Evolutionary conservation across 345 rosid species (phyloP).

Genomic region (Eutrema japonicum): DNA sequence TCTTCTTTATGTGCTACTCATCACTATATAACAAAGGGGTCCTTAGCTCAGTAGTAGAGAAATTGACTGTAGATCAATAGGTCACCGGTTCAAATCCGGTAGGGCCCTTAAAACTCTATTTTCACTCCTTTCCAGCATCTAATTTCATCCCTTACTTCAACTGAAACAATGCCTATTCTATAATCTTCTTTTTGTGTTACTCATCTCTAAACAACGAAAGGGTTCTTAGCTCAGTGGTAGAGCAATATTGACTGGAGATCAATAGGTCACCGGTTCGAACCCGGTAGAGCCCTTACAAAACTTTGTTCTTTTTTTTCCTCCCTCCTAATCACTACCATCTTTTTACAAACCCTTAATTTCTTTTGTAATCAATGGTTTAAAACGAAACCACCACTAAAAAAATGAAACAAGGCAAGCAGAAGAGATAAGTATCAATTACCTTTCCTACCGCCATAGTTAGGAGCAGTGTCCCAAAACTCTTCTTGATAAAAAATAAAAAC

Average conservation of each 20-base stretch:
- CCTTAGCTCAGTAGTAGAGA: constrained; percentile 84
- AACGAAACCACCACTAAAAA: too few relatives aligned
- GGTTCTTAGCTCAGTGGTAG: constrained; percentile 87
- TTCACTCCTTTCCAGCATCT: neutral
- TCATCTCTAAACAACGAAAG: constrained; percentile 1
- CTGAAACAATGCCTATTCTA: neutral
- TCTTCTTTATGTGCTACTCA: neutral
- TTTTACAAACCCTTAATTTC: too few relatives aligned
- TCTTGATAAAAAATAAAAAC: too few relatives aligned
- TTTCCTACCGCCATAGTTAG: too few relatives aligned
- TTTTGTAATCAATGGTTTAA: too few relatives aligned
- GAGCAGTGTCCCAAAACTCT: too few relatives aligned
- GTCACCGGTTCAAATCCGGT: constrained; percentile 56
- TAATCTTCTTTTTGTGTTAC: neutral
- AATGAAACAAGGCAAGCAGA: too few relatives aligned
- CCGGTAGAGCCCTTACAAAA: constrained; percentile 44
- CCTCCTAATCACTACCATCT: neutral
- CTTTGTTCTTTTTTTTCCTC: neutral
- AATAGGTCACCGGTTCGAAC: constrained; percentile 66
- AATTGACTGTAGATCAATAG: constrained; percentile 81
- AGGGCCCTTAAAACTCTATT: constrained; percentile 18
- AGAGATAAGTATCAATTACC: too few relatives aligned
- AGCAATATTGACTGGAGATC: constrained; percentile 85
- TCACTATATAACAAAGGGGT: constrained; percentile 39
- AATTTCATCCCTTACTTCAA: neutral